phyloP scores from a whole-genome alignment of 306 rosid genomes.

The Adenanthera pavonina region DNA sequence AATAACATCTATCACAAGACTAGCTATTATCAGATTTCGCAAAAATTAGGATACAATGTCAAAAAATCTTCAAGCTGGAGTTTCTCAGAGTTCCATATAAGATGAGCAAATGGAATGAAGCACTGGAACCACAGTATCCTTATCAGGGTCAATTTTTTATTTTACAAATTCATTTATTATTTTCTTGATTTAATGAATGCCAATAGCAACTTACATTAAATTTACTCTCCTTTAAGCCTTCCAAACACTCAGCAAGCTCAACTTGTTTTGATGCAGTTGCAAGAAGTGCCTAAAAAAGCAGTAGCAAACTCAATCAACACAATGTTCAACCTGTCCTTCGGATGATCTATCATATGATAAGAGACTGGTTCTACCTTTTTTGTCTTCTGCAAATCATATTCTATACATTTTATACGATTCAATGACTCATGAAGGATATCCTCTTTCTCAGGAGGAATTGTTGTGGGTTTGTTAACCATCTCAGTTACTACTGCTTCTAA shows the following conservation, averaged over 20 bases:
- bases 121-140: neutral
- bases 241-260: constrained; percentile 92
- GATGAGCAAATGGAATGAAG: constrained; percentile 22
- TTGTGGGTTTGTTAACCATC: constrained; percentile 73
- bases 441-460: constrained; percentile 93
- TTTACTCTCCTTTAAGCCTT: constrained; percentile 62
- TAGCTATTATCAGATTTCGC: neutral
- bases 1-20: neutral
- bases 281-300: constrained; percentile 67
- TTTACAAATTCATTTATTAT: neutral
- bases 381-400: constrained; percentile 91
- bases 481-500: constrained; percentile 82
- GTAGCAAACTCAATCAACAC: constrained; percentile 40
- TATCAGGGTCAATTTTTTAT: constrained; percentile 7
- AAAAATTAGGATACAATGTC: neutral
- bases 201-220: constrained; percentile 61
- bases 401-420: constrained; percentile 88
- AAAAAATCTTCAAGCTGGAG: neutral
- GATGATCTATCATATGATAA: constrained; percentile 28
- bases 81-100: constrained; percentile 5
- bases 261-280: constrained; percentile 92
- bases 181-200: constrained; percentile 31
- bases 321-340: constrained; percentile 32
- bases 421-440: constrained; percentile 86
- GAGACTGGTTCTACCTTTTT: constrained; percentile 66